Evolutionary conservation across 2,329 filamentous ascomycete species (phyloP), one percentile per base, ranked within the genome.

Genomic region (Neurospora crassa): DNA sequence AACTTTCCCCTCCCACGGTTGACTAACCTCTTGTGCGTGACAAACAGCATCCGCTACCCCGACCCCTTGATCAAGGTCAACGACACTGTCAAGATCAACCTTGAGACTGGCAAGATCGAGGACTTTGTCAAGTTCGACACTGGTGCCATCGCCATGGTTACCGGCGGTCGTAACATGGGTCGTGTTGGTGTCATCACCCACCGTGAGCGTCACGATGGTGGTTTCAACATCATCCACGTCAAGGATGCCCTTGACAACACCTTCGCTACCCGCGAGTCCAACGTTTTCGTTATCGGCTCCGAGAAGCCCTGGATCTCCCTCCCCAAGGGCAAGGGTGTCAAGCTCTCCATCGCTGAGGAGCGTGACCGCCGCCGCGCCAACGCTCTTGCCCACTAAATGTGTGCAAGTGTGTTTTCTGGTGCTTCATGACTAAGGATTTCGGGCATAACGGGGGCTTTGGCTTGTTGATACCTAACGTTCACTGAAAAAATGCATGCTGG

Each of bases 161-260:
- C 96, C 79, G 96, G 96, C 91, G 96, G 96, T 91, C 96, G 95
- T 84, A 99, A 99, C 93, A 99, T 98, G 95, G 96, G 96, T 84
- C 96, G 96, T 95, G 95, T 99, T 82, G 96, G 96, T 92, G 95
- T 98, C 84, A 96, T 99, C 88, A 98, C 96, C 81, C 94, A 99
- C 91, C 95, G 96, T 89, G 96, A 99, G 90, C 93, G 96, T 81
- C 96, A 99, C 90, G 96, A 99, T 80, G 96, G 96, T 89, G 96
- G 96, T 85, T 99, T 99, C 92, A 96, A 96, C 90, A 97, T 99
- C 82, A 94, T 99, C 84, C 94, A 97, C 89, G 92, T 99, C 87
- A 99, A 99, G 92, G 96, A 99, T 83, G 95, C 94, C 82, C 95
- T 99, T 86, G 96, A 98, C 91, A 99, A 99, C 92, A 92, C 93